Conservation (phyloP, 2,329 filamentous ascomycete species). For the Raffaelea arxii region DNA sequence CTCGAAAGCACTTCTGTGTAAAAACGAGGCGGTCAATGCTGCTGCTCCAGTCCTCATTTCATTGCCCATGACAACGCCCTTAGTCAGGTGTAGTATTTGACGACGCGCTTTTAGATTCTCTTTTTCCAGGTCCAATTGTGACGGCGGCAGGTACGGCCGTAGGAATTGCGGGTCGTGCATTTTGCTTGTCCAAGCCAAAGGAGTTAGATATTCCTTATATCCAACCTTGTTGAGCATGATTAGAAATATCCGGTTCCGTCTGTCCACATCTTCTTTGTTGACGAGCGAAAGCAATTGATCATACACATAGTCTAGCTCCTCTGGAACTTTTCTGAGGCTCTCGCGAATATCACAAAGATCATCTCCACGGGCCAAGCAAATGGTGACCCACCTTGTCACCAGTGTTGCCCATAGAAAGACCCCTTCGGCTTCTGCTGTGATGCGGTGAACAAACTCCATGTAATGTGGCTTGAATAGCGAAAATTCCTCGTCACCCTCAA, state of each 20-base stretch:
- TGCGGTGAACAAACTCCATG: background rate
- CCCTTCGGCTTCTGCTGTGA: background rate
- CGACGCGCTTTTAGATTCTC: too few relatives aligned
- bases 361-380: background rate
- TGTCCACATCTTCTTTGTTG: background rate
- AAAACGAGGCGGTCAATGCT: too few relatives aligned
- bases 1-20: too few relatives aligned
- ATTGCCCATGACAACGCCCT: too few relatives aligned
- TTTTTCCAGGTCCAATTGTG: too few relatives aligned
- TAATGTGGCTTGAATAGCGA: background rate
- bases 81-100: too few relatives aligned
- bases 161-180: too few relatives aligned
- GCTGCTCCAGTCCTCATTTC: too few relatives aligned
- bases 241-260: background rate
- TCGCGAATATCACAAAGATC: too few relatives aligned
- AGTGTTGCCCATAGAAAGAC: slow-evolving; percentile 2
- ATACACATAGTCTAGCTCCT: background rate
- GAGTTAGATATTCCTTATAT: background rate
- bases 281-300: background rate
- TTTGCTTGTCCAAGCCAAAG: background rate
- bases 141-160: too few relatives aligned
- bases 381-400: background rate
- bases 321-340: background rate
- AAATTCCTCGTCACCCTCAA: background rate
- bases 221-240: background rate